These are phyloP conservation scores for Colletotrichum sp. DNA, from an alignment of 2,329 filamentous ascomycete species.

Conservation along the genomic window DNA sequence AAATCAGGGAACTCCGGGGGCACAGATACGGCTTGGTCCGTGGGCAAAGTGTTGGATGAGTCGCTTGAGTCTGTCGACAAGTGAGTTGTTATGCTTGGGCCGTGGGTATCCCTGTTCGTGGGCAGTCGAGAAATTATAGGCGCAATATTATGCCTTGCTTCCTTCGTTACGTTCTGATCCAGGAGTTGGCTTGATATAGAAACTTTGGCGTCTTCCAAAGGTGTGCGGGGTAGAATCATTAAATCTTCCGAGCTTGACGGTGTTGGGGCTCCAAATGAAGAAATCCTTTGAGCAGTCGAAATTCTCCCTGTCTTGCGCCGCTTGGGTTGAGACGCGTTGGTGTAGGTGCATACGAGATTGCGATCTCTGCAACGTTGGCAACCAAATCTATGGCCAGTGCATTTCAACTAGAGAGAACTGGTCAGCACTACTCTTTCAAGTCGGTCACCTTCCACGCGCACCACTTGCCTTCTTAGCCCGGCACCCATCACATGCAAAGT, in stretches of 20 bases:
- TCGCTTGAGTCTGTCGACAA: background rate
- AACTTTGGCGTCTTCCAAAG: background rate
- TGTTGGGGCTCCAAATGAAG: background rate
- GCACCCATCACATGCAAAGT: slow-evolving; percentile 1
- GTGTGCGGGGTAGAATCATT: background rate
- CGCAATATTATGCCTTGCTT: background rate
- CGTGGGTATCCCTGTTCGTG: background rate
- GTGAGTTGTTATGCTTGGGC: background rate
- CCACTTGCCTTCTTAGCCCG: background rate
- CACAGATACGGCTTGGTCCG: background rate
- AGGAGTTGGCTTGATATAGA: background rate
- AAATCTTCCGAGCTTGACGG: background rate
- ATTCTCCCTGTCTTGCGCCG: background rate
- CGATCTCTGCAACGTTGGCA: background rate
- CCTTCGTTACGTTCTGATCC: background rate
- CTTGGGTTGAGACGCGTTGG: background rate
- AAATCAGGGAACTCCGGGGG: background rate
- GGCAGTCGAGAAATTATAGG: background rate
- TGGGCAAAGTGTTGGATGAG: background rate
- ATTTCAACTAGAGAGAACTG: background rate
- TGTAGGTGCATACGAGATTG: background rate
- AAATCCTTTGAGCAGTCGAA: background rate
- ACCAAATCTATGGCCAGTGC: background rate
- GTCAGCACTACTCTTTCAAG: background rate
- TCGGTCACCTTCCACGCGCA: too few relatives aligned